Evolutionary conservation across 106 monocot species (phyloP), one percentile per base, ranked within the genome.

Genomic region (Dioscorea zingiberensis): DNA sequence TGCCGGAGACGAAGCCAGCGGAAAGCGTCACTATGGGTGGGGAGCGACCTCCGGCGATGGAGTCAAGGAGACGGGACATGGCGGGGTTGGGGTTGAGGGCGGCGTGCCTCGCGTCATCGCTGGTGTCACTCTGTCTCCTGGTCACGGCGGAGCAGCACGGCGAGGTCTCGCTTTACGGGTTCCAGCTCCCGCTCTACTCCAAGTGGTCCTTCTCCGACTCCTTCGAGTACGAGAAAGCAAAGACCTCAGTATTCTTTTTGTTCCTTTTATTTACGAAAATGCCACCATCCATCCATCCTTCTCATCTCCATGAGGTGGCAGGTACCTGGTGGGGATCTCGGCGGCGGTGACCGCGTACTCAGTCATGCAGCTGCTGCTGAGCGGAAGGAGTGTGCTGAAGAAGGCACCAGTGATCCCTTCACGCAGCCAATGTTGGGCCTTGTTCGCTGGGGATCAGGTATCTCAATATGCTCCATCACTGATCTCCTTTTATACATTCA

Each of bases 151-250:
- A 80, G 71, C 75, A 80, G 75, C 53, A 38, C 21, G 74, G 70
- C 13, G 51, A 26, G 17, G 44, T 75, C 60, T 28, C 53, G 21
- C 25, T 80, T 25, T 80, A 66, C 48, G 80, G 80, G 12, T 25
- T 80, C 46, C 28, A 59, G 49, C 51, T 80, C 54, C 80, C 80
- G 46, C 66, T 80, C 48, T 61, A 75, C 56, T 75, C 80, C 66
- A 75, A 80, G 25, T 80, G 80, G 80, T 75, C 75, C 75, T 80
- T 75, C 65, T 75, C 80, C 54, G 55, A 76, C 57, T 75, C 80
- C 25, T 59, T 80, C 46, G 65, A 75, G 80, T 80, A 38, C 38
- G 62, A 74, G 59, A 17, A 6, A 9, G 7, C 25, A 17, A 6
- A 9, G 7, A 17, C 4, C 19, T 28, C 21, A 3, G 21, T 21